phyloP scores from a whole-genome alignment of 2,329 filamentous ascomycete genomes.

The Gyromitra esculenta region DNA sequence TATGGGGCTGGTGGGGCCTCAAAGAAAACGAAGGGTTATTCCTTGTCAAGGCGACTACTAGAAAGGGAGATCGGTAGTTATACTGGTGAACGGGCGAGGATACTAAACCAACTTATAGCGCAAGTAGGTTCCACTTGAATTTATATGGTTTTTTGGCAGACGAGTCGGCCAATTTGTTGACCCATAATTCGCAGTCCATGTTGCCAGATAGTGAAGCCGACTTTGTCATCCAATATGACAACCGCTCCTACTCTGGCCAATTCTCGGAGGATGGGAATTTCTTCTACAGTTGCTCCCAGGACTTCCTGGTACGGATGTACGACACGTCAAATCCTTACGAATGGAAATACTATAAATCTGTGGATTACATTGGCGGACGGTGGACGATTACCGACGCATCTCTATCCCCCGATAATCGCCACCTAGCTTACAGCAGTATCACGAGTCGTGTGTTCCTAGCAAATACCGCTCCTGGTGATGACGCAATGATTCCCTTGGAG shows the following conservation, averaged over 20 bases:
- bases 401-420: conserved; percentile 88
- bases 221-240: conserved; percentile 85
- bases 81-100: conserved; percentile 67
- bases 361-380: conserved; percentile 82
- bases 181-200: conserved; percentile 67
- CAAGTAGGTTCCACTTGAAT: conserved; percentile 65
- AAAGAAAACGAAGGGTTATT: conserved; percentile 66
- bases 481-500: conserved; percentile 59
- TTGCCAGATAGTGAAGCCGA: conserved; percentile 82
- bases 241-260: conserved; percentile 90
- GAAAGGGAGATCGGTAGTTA: conserved; percentile 83
- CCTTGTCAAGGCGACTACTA: conserved; percentile 73
- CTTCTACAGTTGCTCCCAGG: conserved; percentile 90
- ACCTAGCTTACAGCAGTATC: conserved; percentile 91
- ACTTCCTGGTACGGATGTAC: conserved; percentile 96
- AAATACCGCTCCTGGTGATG: conserved; percentile 75
- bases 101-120: conserved; percentile 73
- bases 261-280: conserved; percentile 98
- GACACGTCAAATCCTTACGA: conserved; percentile 94
- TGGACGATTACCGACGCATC: conserved; percentile 98
- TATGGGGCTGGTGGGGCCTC: conserved; percentile 36
- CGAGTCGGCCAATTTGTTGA: not conserved
- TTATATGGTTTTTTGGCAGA: not conserved
- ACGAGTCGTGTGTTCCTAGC: conserved; percentile 84
- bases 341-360: conserved; percentile 95